Conservation (phyloP, 2,329 filamentous ascomycete species). For the Catunica adiposa region DNA sequence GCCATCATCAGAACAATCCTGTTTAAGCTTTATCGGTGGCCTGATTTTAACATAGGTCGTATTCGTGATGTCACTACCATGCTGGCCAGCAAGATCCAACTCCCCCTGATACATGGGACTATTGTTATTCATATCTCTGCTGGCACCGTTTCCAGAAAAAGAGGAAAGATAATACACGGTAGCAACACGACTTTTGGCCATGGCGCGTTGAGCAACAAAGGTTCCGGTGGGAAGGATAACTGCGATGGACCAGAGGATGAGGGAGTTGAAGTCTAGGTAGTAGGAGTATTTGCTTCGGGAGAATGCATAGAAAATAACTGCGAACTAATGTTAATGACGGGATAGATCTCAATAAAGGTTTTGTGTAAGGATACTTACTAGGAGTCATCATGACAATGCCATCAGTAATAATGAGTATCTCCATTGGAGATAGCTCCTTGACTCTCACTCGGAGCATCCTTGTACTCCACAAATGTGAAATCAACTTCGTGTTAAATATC, state of each 20-base stretch:
- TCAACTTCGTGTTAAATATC: slow-evolving; percentile 36
- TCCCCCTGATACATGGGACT: not conserved
- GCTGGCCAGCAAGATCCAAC: not conserved
- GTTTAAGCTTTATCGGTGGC: not conserved
- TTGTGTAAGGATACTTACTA: slow-evolving; percentile 23
- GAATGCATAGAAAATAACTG: slow-evolving; percentile 31
- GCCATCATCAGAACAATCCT: not conserved
- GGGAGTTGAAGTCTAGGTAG: slow-evolving; percentile 33
- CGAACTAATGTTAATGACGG: slow-evolving; percentile 21
- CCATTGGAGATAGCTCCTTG: slow-evolving; percentile 31
- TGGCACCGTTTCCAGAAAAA: not conserved
- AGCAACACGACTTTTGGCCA: not conserved
- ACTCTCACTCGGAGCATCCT: slow-evolving; percentile 30
- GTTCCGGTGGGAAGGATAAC: slow-evolving; percentile 36
- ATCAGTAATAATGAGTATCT: slow-evolving; percentile 39
- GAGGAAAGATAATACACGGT: not conserved
- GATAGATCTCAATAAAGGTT: not conserved
- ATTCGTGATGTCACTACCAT: not conserved
- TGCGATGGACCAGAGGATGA: slow-evolving; percentile 33
- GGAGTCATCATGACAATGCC: slow-evolving; percentile 39
- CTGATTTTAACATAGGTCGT: slow-evolving; percentile 1
- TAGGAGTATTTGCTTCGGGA: slow-evolving; percentile 25
- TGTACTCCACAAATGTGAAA: slow-evolving; percentile 31
- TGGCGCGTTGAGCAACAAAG: slow-evolving; percentile 30
- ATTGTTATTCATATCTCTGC: not conserved